phyloP scores from a whole-genome alignment of 805 yeast species.

The Grigorovia transvaalensis region DNA sequence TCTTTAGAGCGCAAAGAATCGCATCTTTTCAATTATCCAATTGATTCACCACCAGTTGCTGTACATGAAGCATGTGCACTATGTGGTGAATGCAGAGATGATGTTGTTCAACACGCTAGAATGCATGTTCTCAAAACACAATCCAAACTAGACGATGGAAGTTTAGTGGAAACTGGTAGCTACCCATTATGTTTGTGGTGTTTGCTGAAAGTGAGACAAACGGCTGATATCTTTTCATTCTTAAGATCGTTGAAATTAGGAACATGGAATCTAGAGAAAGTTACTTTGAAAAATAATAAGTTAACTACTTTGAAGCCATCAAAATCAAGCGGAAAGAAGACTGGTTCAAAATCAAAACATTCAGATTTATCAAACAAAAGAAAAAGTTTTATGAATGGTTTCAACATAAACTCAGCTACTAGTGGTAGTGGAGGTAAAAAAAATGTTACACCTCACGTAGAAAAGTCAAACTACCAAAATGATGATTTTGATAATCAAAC shows the following conservation, averaged over 20 bases:
- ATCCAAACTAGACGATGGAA: constrained; percentile 25
- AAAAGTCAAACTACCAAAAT: neutral
- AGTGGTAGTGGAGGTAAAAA: neutral
- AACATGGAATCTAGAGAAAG: constrained; percentile 48
- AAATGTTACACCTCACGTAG: constrained; percentile 11
- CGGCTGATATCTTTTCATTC: constrained; percentile 75
- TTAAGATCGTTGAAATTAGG: constrained; percentile 52
- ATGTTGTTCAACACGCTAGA: constrained; percentile 66
- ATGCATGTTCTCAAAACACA: constrained; percentile 54
- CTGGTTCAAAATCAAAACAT: neutral
- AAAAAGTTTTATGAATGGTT: constrained; percentile 21
- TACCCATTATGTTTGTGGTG: constrained; percentile 79
- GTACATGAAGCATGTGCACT: constrained; percentile 65
- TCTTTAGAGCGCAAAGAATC: constrained; percentile 18
- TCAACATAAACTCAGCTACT: constrained; percentile 8
- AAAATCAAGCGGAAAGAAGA: neutral
- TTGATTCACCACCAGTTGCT: constrained; percentile 59
- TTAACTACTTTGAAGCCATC: constrained; percentile 3
- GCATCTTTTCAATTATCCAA: constrained; percentile 35
- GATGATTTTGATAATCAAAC: neutral
- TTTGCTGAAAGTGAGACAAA: constrained; percentile 63
- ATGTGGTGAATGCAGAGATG: constrained; percentile 72
- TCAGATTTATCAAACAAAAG: constrained; percentile 6
- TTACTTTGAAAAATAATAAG: constrained; percentile 12
- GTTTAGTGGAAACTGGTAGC: constrained; percentile 22